phyloP scores from a whole-genome alignment of 2,329 filamentous ascomycete genomes.

The Lasiodiplodia hormozganensis region DNA sequence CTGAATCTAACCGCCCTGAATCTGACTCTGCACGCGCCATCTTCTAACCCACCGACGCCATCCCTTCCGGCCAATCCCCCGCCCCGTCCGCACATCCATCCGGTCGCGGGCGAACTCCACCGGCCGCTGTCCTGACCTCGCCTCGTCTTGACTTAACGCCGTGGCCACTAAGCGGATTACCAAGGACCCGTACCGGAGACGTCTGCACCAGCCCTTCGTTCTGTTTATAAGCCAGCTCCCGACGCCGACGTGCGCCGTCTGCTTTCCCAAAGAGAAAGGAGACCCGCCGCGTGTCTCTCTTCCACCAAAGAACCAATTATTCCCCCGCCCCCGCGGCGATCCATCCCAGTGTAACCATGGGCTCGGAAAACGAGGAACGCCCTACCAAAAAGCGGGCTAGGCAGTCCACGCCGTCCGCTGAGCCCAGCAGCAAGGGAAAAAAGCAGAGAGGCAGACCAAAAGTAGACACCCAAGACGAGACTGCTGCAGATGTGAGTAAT shows the following conservation, averaged over 20 bases:
- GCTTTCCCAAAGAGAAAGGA: slow-evolving; percentile 15
- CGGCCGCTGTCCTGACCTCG: neutral
- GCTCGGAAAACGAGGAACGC: slow-evolving; percentile 35
- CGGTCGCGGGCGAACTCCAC: slow-evolving; percentile 8
- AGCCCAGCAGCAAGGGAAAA: slow-evolving; percentile 43
- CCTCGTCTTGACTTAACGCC: neutral
- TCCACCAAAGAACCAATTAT: neutral
- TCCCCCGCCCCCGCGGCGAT: slow-evolving; percentile 1
- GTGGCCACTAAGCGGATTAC: slow-evolving; percentile 22
- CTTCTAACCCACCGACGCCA: neutral
- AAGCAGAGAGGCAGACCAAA: slow-evolving; percentile 76
- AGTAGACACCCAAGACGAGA: slow-evolving; percentile 78
- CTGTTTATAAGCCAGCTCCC: slow-evolving; percentile 19
- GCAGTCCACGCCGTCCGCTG: slow-evolving; percentile 34
- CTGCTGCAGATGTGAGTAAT: slow-evolving; percentile 74
- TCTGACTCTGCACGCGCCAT: slow-evolving; percentile 20
- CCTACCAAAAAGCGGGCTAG: slow-evolving; percentile 43
- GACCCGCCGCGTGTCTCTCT: slow-evolving; percentile 1
- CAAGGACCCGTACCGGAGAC: slow-evolving; percentile 2
- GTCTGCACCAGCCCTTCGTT: neutral
- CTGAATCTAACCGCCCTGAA: slow-evolving; percentile 1
- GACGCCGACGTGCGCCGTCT: slow-evolving; percentile 15
- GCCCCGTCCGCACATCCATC: neutral
- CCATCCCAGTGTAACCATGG: slow-evolving; percentile 5
- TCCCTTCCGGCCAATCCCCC: slow-evolving; percentile 11